Evolutionary conservation across 352 stramenopile genomes (phyloP), one percentile per base, ranked within the genome.

Genomic region (Pythium biforme): DNA sequence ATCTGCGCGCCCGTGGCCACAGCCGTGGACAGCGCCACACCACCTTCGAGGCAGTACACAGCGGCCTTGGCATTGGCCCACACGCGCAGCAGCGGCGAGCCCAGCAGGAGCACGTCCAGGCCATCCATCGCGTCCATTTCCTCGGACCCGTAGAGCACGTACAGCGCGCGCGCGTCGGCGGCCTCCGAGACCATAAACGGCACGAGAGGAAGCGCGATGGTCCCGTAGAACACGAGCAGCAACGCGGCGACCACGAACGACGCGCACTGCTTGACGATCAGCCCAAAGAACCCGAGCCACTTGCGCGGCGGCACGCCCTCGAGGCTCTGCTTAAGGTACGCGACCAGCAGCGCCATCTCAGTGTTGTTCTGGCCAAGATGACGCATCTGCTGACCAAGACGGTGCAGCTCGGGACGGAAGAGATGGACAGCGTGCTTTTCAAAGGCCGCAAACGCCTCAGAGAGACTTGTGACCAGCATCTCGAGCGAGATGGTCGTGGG

Each of bases 31-130:
- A 92, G 73, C 15, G 74, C 79, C 37, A 89, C 72, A 26, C 77
- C 83, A 10, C 74, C 77, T 65, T 93, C 82, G 15, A 95, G 62
- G 45, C 79, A 90, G 53, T 91, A 89, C 37, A 91, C 73, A 12
- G 70, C 77, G 0, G 75, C 74, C 57, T 90, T 89, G 9, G 87
- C 41, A 58, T 95, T 95, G 53, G 77, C 63, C 86, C 83, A 93
- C 40, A 95, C 80, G 23, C 69, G 74, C 27, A 86, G 47, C 14
- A 92, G 65, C 23, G 83, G 81, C 3, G 86, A 92, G n/a, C 70
- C 82, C 14, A 88, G 64, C 58, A 93, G 56, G 56, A 91, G 70
- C 26, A 94, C 75, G 52, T 90, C 83, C 22, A 90, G 58, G 40
- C 83, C 77, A 50, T 94, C 80, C 29, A 80, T 75, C 25, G 68